Conservation (phyloP, 2,329 filamentous ascomycete species). For the Pseudocercospora pini-densiflorae region DNA sequence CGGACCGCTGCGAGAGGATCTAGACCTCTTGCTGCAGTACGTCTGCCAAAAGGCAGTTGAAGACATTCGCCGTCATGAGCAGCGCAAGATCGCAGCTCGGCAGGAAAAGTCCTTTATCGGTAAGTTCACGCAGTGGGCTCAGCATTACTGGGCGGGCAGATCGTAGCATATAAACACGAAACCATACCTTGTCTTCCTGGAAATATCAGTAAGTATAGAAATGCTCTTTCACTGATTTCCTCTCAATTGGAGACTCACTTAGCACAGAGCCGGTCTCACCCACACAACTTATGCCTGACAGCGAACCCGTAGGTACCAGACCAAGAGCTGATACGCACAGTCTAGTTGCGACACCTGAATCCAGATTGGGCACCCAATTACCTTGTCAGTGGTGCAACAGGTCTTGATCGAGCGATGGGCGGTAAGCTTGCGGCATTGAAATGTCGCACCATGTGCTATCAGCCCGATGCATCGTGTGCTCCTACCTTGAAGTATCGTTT, state of each 20-base stretch:
- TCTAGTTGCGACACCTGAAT: background rate
- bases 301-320: background rate
- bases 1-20: constrained; percentile 12
- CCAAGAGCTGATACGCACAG: background rate
- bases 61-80: constrained; percentile 12
- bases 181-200: background rate
- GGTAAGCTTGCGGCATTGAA: background rate
- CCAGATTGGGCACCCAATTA: background rate
- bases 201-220: background rate
- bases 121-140: constrained; percentile 9
- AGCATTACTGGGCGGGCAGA: constrained; percentile 6
- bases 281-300: background rate
- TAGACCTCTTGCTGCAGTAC: constrained; percentile 21
- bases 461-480: background rate
- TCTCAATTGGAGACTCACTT: background rate
- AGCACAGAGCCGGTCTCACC: background rate
- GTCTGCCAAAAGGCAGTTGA: constrained; percentile 12
- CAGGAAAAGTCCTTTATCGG: background rate
- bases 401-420: background rate
- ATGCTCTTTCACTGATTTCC: background rate
- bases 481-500: background rate
- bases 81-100: background rate
- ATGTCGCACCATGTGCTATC: background rate
- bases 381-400: background rate
- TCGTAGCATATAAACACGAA: background rate